Percentiles rank a stretch among this genome's conserved stretches.
Evolutionary conservation across 768 basidiomycete species (phyloP).

Genomic region (Chalciporus chontae): DNA sequence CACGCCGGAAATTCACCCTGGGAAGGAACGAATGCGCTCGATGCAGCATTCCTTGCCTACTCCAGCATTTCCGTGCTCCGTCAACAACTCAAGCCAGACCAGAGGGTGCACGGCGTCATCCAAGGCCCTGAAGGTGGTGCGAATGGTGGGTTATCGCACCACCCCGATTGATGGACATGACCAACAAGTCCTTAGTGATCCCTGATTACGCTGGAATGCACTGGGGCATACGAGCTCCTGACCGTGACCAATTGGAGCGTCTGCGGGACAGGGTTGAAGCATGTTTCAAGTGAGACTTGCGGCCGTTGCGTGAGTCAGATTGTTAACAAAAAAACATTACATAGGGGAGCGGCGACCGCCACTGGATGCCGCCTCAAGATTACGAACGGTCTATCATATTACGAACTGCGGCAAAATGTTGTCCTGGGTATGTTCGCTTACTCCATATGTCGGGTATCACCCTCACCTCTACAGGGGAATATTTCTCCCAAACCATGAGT

Average conservation of each 20-base stretch:
- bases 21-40: constrained; percentile 84
- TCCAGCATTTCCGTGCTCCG: constrained; percentile 73
- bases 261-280: constrained; percentile 58
- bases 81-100: constrained; percentile 82
- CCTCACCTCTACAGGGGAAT: constrained; percentile 39
- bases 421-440: constrained; percentile 43
- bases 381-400: constrained; percentile 40
- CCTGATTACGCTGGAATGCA: constrained; percentile 78
- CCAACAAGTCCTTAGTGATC: constrained; percentile 50
- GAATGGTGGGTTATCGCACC: constrained; percentile 49
- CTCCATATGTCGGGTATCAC: neutral
- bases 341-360: constrained; percentile 65
- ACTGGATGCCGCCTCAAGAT: constrained; percentile 54
- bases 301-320: neutral
- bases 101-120: constrained; percentile 76
- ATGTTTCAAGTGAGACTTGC: constrained; percentile 62
- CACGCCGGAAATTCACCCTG: constrained; percentile 82
- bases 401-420: constrained; percentile 57
- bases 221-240: constrained; percentile 71
- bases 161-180: neutral
- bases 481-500: constrained; percentile 46
- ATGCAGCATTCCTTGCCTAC: constrained; percentile 86
- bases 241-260: constrained; percentile 47
- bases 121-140: constrained; percentile 63
- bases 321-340: constrained; percentile 6